A percentile compares a stretch with the other conserved stretches of the same genome.
Conservation (phyloP, 805 yeast species). For the Lipomyces mesembrius region DNA sequence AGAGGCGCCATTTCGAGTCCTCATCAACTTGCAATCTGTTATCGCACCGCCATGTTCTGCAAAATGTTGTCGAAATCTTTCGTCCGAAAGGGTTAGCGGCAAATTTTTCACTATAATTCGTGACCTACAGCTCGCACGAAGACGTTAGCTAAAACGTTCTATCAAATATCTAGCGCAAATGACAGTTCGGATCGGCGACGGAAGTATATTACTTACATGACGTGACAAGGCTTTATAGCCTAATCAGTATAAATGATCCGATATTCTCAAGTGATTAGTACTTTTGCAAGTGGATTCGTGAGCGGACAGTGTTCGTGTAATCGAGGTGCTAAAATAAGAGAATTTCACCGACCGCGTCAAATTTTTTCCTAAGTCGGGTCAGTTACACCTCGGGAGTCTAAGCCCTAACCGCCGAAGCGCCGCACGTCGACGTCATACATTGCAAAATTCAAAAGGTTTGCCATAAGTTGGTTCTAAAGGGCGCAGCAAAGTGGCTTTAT, state of each 20-base stretch:
- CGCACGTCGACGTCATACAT: no score
- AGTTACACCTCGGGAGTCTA: no score
- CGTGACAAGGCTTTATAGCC: not conserved
- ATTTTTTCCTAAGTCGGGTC: no score
- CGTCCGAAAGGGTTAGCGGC: constrained; percentile 79
- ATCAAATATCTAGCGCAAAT: not conserved
- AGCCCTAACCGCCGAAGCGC: no score
- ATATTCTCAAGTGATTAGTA: no score
- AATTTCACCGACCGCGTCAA: no score
- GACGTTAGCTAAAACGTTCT: not conserved
- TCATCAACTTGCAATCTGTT: constrained; percentile 87
- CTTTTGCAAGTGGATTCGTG: no score
- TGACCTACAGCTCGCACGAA: constrained; percentile 50
- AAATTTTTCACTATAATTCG: constrained; percentile 90
- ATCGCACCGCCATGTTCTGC: constrained; percentile 58
- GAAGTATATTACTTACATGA: not conserved
- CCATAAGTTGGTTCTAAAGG: no score
- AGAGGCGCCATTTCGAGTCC: constrained; percentile 80
- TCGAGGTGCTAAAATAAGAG: no score
- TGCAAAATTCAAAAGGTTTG: no score
- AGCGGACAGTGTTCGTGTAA: no score
- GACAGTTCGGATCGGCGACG: not conserved
- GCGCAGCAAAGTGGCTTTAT: not conserved
- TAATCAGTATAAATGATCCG: not conserved
- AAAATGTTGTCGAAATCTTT: constrained; percentile 69